These are phyloP conservation scores for Helotiales sp. DNA, from an alignment of 2,329 filamentous ascomycete genomes.

Conservation along the genomic window DNA sequence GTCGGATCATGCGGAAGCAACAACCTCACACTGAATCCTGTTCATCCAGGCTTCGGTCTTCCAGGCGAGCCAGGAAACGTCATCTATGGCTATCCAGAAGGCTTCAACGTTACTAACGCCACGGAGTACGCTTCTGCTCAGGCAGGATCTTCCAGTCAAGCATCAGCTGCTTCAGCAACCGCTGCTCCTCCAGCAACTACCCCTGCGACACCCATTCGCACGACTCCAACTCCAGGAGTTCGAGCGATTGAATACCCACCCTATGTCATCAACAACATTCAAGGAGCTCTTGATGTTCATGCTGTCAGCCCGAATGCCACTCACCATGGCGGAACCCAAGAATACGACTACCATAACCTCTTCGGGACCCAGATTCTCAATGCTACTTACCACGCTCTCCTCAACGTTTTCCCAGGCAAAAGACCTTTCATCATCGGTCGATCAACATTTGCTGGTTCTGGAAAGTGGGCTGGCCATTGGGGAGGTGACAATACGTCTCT, in stretches of 20 bases:
- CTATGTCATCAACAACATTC: conserved; percentile 73
- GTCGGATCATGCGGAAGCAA: conserved; percentile 69
- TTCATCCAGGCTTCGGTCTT: conserved; percentile 64
- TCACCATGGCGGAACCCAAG: conserved; percentile 67
- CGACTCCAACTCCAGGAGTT: conserved; percentile 60
- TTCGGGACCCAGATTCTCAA: conserved; percentile 75
- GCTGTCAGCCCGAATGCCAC: conserved; percentile 77
- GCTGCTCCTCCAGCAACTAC: conserved; percentile 30
- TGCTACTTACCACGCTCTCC: conserved; percentile 59
- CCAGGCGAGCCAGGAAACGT: conserved; percentile 64
- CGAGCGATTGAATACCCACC: conserved; percentile 73
- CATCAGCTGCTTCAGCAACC: conserved; percentile 36
- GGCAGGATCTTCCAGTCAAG: conserved; percentile 52
- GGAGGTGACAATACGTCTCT: conserved; percentile 72
- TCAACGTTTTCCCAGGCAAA: conserved; percentile 50
- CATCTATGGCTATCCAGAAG: conserved; percentile 64
- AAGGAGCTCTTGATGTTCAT: conserved; percentile 71
- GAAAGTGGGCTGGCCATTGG: conserved; percentile 79
- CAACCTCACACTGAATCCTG: conserved; percentile 66
- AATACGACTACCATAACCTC: conserved; percentile 85
- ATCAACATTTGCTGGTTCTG: conserved; percentile 76
- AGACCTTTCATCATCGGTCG: conserved; percentile 84
- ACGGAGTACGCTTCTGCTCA: conserved; percentile 65
- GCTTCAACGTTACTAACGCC: conserved; percentile 66
- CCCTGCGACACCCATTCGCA: conserved; percentile 51